Base-by-base conservation (phyloP, 106 monocot genomes). In the Dactylorhiza incarnata region DNA sequence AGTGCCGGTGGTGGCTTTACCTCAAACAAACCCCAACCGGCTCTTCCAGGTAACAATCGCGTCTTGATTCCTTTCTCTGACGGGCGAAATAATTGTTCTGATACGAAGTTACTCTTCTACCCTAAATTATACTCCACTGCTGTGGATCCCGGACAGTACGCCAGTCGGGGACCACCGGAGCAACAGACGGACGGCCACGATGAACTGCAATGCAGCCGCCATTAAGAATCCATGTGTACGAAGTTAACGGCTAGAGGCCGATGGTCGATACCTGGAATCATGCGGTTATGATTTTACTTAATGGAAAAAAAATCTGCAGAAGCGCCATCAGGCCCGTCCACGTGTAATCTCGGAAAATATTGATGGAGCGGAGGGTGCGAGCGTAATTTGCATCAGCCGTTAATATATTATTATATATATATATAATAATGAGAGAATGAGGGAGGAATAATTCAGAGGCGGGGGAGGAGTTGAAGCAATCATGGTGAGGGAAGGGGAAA, bases 141-240 rank as follows among this genome's bases (percentile, higher is more conserved):
- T 20, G 65, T 11, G 26, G 65, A 24, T 65, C 29, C 65, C 65
- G 65, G 65, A 6, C 51, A 14, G 7, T 52, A 52, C 51, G 51
- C 43, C n/a, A 45, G 2, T 17, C 10, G 45, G 69, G 69, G 69
- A 69, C 69, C 69, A 69, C 45, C 16, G 45, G 26, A 46, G 7
- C 69, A 44, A 0, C 17, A 0, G 69, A 69, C 17, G 43, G 45
- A 69, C 69, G 69, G 69, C 29, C 45, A 8, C 11, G 69, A 69
- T 69, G 45, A 7, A 17, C 45, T 69, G 45, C 16, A 46, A 69
- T 0, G 45, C 68, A 69, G 69, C 69, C 69, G 69, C 69, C 69
- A 46, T 45, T 46, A 17, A 3, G 58, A 65, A 65, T 65, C 29
- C 6, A 20, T 29, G 65, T 26, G 65, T 29, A 24, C 29, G 65